Evolutionary conservation across 1,284 basidiomycete species (phyloP).

Genomic region (Rhodofomes roseus): DNA sequence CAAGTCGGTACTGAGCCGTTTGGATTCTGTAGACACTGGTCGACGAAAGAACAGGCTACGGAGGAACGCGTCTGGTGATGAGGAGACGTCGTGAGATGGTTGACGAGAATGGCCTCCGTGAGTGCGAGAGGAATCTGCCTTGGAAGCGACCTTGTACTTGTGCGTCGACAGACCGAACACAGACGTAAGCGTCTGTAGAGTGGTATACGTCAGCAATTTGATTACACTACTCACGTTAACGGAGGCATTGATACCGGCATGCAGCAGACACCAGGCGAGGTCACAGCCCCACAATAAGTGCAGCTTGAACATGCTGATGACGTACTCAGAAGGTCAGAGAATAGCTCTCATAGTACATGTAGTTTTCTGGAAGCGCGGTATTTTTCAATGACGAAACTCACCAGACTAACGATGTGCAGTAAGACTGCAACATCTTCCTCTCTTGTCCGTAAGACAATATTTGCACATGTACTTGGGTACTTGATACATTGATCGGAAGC

Average conservation of each 20-base stretch:
- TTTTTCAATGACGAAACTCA: conserved; percentile 35
- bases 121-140: conserved; percentile 7
- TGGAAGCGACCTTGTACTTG: conserved; percentile 46
- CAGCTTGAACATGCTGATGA: too few species aligned
- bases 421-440: conserved; percentile 60
- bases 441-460: conserved; percentile 56
- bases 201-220: not conserved
- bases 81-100: conserved; percentile 2
- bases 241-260: too few species aligned
- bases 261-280: too few species aligned
- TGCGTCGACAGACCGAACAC: conserved; percentile 58
- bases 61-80: conserved; percentile 40
- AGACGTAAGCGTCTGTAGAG: conserved; percentile 47
- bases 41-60: conserved; percentile 47
- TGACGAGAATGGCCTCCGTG: not conserved
- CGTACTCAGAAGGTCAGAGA: too few species aligned
- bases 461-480: conserved; percentile 34
- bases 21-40: conserved; percentile 36
- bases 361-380: not conserved
- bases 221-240: conserved; percentile 4
- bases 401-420: conserved; percentile 50
- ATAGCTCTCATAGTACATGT: too few species aligned
- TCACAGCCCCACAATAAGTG: too few species aligned
- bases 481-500: not conserved
- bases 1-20: conserved; percentile 23